phyloP scores from a whole-genome alignment of 1,139 yeast genomes.

The Hansenula sp. region DNA sequence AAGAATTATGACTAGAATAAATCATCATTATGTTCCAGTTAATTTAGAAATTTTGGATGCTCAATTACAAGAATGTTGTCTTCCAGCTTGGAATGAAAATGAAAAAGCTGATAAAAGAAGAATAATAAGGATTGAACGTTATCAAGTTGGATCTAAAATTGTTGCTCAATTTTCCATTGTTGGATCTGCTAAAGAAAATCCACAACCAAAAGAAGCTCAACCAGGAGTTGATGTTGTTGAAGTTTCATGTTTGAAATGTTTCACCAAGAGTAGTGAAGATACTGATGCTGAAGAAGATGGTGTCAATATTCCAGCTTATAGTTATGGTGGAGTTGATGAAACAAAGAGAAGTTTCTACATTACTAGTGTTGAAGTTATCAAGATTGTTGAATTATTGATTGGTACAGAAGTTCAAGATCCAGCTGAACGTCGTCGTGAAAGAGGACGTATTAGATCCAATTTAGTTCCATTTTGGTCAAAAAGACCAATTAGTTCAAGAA shows the following conservation, averaged over 20 bases:
- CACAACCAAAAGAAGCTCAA: conserved; percentile 32
- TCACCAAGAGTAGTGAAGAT: conserved; percentile 31
- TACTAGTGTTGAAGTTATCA: conserved; percentile 63
- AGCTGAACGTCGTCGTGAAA: conserved; percentile 45
- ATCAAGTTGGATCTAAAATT: conserved; percentile 43
- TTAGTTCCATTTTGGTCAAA: conserved; percentile 67
- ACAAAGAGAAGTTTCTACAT: conserved; percentile 42
- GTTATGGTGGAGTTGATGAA: conserved; percentile 8
- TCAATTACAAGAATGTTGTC: conserved; percentile 41
- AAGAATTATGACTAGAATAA: conserved; percentile 28
- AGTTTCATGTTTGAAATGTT: conserved; percentile 53
- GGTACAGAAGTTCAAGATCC: conserved; percentile 44
- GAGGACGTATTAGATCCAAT: conserved; percentile 61
- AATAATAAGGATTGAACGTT: conserved; percentile 52
- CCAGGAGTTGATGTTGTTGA: conserved; percentile 46
- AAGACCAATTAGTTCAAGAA: conserved; percentile 51
- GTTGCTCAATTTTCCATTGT: conserved; percentile 46
- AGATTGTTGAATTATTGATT: conserved; percentile 55
- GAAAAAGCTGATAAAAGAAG: conserved; percentile 50
- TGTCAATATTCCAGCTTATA: conserved; percentile 1
- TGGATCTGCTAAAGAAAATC: conserved; percentile 47
- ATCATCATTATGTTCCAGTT: conserved; percentile 40
- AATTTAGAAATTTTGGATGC: conserved; percentile 42
- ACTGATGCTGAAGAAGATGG: conserved; percentile 26
- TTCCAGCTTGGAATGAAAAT: conserved; percentile 41